A percentile compares a stretch with the other conserved stretches of the same genome.
These are phyloP conservation scores for Lathyrus sativus DNA, from an alignment of 306 rosid genomes.

Conservation along the genomic window DNA sequence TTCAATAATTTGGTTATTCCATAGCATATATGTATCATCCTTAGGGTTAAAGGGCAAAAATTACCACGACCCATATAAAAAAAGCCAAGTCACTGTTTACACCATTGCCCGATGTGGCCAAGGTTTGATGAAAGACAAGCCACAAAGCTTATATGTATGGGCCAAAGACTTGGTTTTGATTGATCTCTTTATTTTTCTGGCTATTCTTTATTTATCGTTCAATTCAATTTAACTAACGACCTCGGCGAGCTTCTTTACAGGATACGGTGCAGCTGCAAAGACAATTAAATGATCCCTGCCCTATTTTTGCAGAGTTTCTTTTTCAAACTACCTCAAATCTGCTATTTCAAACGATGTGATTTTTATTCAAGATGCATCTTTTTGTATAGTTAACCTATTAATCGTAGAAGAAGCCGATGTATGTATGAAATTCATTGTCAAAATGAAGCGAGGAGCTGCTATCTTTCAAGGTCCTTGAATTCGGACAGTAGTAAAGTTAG, in stretches of 20 bases:
- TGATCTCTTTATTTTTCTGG: neutral
- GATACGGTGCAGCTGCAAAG: constrained; percentile 11
- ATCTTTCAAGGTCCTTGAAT: neutral
- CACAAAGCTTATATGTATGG: neutral
- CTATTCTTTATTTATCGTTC: neutral
- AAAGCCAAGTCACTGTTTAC: neutral
- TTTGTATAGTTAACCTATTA: constrained; percentile 28
- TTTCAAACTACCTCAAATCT: neutral
- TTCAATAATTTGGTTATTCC: constrained; percentile 20
- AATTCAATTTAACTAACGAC: neutral
- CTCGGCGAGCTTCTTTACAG: constrained; percentile 5
- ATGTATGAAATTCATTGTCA: neutral
- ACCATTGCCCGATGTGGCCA: neutral
- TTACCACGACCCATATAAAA: too few relatives aligned
- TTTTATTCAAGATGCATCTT: neutral
- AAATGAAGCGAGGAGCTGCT: neutral
- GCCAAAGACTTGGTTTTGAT: neutral
- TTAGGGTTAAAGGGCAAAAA: too few relatives aligned
- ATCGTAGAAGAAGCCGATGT: neutral
- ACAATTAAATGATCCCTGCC: constrained; percentile 26
- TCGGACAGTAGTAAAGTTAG: neutral
- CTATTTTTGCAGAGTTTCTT: neutral
- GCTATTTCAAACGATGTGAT: constrained; percentile 1
- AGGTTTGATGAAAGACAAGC: neutral
- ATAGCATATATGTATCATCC: too few relatives aligned